These are phyloP conservation scores for Lentinula lateritia DNA, from an alignment of 768 basidiomycete species.

Conservation along the genomic window DNA sequence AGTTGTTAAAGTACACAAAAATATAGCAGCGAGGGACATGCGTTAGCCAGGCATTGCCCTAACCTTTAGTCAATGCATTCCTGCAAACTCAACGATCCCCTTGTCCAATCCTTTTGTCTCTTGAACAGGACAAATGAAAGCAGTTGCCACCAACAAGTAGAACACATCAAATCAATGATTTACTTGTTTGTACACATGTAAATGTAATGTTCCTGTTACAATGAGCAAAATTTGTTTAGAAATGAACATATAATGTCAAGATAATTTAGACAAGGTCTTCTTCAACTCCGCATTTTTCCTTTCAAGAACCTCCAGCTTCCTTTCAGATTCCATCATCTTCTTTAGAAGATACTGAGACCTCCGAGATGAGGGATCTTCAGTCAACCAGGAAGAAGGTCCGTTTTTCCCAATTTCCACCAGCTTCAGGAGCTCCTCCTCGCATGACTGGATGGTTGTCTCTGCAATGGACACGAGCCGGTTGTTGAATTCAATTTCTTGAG, in stretches of 20 bases:
- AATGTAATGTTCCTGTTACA: too few species aligned
- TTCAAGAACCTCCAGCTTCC: slow-evolving; percentile 67
- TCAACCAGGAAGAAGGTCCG: slow-evolving; percentile 36
- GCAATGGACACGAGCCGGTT: slow-evolving; percentile 53
- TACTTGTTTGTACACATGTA: too few species aligned
- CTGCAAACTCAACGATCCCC: too few species aligned
- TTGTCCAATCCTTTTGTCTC: too few species aligned
- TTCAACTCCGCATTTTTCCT: slow-evolving; percentile 65
- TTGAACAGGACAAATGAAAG: too few species aligned
- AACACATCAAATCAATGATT: too few species aligned
- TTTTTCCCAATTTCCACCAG: slow-evolving; percentile 62
- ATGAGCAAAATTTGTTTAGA: too few species aligned
- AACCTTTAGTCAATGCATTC: too few species aligned
- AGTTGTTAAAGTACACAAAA: too few species aligned
- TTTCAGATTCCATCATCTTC: slow-evolving; percentile 68
- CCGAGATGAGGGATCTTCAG: slow-evolving; percentile 44
- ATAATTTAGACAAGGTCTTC: slow-evolving; percentile 20
- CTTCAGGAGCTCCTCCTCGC: slow-evolving; percentile 70
- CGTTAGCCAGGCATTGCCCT: too few species aligned
- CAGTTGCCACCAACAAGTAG: too few species aligned
- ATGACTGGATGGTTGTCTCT: slow-evolving; percentile 61
- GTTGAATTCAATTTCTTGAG: slow-evolving; percentile 78
- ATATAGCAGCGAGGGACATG: too few species aligned
- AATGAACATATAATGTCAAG: background rate
- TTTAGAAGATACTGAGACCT: slow-evolving; percentile 64